Percentiles rank a stretch among this genome's conserved stretches.
Evolutionary conservation across 2,329 filamentous ascomycete genomes (phyloP).

Genomic region (Daldinia eschscholtzii): DNA sequence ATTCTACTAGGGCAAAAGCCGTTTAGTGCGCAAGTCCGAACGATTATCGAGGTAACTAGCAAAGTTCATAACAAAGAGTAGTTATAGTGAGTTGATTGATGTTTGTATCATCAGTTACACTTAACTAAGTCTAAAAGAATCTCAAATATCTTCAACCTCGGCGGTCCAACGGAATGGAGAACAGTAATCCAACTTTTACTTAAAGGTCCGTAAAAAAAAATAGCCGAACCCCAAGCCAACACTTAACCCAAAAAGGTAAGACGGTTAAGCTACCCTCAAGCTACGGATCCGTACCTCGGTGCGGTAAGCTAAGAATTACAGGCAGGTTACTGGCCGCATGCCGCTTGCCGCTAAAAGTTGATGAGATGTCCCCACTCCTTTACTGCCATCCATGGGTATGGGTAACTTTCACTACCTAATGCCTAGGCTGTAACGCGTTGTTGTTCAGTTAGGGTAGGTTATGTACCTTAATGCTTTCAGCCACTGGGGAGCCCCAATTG

Average conservation of each 20-base stretch:
- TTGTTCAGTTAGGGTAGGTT: not conserved
- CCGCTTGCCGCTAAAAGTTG: slow-evolving; percentile 41
- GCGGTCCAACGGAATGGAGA: slow-evolving; percentile 40
- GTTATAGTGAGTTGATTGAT: not conserved
- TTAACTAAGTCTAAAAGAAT: not conserved
- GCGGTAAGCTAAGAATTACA: slow-evolving; percentile 34
- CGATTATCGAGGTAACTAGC: not conserved
- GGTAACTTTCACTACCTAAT: not conserved
- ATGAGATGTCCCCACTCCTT: slow-evolving; percentile 34
- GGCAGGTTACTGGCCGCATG: slow-evolving; percentile 29
- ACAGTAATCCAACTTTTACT: slow-evolving; percentile 28
- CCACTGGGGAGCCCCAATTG: slow-evolving; percentile 48
- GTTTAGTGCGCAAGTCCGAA: not conserved
- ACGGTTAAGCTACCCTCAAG: slow-evolving; percentile 15
- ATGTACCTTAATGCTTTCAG: slow-evolving; percentile 8
- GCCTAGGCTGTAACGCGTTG: slow-evolving; percentile 16
- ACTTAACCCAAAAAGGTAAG: slow-evolving; percentile 30
- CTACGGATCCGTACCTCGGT: slow-evolving; percentile 17
- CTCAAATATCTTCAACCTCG: slow-evolving; percentile 28
- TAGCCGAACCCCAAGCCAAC: slow-evolving; percentile 38
- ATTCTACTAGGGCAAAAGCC: not conserved
- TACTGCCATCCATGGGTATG: slow-evolving; percentile 10
- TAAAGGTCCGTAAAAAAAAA: slow-evolving; percentile 39
- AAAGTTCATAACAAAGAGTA: not conserved
- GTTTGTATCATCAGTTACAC: not conserved